phyloP scores from a whole-genome alignment of 169 alveolate genomes.

The Amoebophrya sp. region DNA sequence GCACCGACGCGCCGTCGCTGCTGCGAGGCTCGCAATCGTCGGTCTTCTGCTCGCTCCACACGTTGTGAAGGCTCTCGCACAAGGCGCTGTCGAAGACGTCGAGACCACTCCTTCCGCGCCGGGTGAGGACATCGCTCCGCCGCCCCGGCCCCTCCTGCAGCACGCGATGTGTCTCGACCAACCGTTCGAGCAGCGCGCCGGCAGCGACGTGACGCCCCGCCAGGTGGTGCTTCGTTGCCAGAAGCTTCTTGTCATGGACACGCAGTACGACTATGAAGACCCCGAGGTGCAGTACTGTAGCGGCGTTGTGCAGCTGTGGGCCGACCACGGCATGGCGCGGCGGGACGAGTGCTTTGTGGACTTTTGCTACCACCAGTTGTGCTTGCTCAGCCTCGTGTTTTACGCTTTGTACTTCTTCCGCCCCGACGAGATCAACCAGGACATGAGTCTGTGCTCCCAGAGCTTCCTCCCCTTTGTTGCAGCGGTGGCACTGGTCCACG shows the following conservation, averaged over 20 bases:
- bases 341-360: background rate
- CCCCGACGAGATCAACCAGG: background rate
- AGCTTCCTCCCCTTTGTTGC: background rate
- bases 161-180: background rate
- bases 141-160: background rate
- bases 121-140: background rate
- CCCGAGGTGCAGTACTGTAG: background rate
- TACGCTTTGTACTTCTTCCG: background rate
- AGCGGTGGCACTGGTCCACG: background rate
- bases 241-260: background rate
- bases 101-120: background rate
- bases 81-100: background rate
- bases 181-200: background rate
- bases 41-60: background rate
- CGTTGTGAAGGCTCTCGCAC: background rate
- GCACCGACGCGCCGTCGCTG: too few species aligned
- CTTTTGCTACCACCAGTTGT: background rate
- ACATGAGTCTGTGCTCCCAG: background rate
- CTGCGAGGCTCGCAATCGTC: background rate
- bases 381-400: background rate
- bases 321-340: constrained; percentile 1
- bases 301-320: background rate
- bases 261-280: background rate
- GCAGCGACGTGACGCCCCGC: background rate
- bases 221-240: background rate